Evolutionary conservation across 176 grass and related monocot genomes (phyloP).

Genomic region (Triticum dicoccoides): DNA sequence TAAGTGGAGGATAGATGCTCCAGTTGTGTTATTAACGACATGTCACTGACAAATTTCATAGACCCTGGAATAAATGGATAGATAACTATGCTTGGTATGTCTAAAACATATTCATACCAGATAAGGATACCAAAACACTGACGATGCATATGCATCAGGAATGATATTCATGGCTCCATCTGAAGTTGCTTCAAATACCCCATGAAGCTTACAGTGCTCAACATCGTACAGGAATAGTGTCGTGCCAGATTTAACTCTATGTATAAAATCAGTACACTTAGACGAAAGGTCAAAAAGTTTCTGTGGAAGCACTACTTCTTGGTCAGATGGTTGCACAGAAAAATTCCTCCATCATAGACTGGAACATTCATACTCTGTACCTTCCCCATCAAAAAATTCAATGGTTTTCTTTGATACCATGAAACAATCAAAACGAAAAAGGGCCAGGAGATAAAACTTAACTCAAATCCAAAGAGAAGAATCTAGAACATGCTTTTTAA

Average conservation of each 20-base stretch:
- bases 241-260: slow-evolving; percentile 51
- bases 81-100: slow-evolving; percentile 4
- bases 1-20: not conserved
- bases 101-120: slow-evolving; percentile 33
- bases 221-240: slow-evolving; percentile 53
- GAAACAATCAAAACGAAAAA: slow-evolving; percentile 2
- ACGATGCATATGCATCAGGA: slow-evolving; percentile 45
- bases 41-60: not conserved
- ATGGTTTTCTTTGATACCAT: slow-evolving; percentile 44
- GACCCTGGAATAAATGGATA: not conserved
- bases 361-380: slow-evolving; percentile 19
- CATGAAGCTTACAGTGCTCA: slow-evolving; percentile 51
- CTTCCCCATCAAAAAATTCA: slow-evolving; percentile 32
- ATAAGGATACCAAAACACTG: slow-evolving; percentile 39
- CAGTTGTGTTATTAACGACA: not conserved
- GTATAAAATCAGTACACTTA: slow-evolving; percentile 32
- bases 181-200: slow-evolving; percentile 69
- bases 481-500: not conserved
- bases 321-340: slow-evolving; percentile 36
- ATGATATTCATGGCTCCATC: slow-evolving; percentile 56
- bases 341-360: slow-evolving; percentile 44
- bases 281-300: slow-evolving; percentile 53
- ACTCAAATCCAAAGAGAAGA: not conserved
- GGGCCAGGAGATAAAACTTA: not conserved
- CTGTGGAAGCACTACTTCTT: slow-evolving; percentile 46